Evolutionary conservation across 2,329 filamentous ascomycete genomes (phyloP), one percentile per base, ranked within the genome.

Genomic region (Septoria petroselini): DNA sequence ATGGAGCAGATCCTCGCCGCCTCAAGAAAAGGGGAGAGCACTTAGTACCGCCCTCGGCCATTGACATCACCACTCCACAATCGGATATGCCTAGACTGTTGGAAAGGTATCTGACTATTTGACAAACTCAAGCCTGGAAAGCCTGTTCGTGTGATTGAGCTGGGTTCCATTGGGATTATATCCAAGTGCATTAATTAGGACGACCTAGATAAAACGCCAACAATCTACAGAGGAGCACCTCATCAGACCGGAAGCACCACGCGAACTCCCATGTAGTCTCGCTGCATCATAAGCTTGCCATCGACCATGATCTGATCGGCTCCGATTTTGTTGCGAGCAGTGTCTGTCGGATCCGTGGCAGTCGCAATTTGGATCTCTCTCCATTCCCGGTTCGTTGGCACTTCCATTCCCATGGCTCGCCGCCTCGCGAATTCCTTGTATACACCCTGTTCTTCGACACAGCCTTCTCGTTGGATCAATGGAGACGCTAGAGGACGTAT

Each of bases 341-440:
- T 67, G 54, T 73, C 72, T 0, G 72, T 74, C 9, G 54, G 52
- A 49, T 55, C 53, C 1, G 49, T 55, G 2, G 42, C 53, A 8
- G 71, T 75, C 1, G 71, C 61, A 37, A 76, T 75, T 57, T 76
- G 73, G 21, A 75, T 74, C 59, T 77, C 74, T n/a, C 74, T 68
- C 73, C 72, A 77, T 54, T 76, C 65, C 1, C 63, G 59, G 52
- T 74, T 75, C 8, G 71, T 75, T 0, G 73, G 74, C 14, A 75
- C 72, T 5, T 71, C 65, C 17, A 69, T 56, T 4, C 71, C 73
- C 33, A 69, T 52, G 1, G 64, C 62, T 0, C 70, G 75, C 14
- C 70, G 68, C 14, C 62, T 66, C 59, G 73, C 73, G 62, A 74
- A 76, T 37, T 74, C 71, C 30, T 68, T 69, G 59, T 73, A 76